Evolutionary conservation across 192 early-diverging fungal species (phyloP).

Genomic region (Phlyctochytrium planicorne): DNA sequence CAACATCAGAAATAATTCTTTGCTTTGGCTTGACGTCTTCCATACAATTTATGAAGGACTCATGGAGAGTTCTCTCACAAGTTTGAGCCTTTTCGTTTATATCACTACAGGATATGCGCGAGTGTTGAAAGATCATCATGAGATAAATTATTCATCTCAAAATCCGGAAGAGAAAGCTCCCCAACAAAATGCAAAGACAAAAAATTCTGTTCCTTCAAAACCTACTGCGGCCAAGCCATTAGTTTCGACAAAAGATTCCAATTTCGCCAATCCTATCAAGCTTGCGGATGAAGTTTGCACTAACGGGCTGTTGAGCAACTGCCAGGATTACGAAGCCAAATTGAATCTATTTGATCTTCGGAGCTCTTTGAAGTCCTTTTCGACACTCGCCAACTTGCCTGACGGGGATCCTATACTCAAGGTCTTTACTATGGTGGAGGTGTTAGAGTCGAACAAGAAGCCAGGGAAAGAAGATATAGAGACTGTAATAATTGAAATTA

Average conservation of each 20-base stretch:
- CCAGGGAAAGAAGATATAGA: slow-evolving; percentile 16
- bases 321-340: slow-evolving; percentile 14
- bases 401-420: slow-evolving; percentile 15
- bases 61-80: neutral
- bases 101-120: slow-evolving; percentile 19
- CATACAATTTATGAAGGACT: slow-evolving; percentile 20
- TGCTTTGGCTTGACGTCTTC: slow-evolving; percentile 26
- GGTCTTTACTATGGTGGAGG: slow-evolving; percentile 7
- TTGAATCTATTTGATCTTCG: slow-evolving; percentile 16
- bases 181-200: neutral
- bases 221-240: slow-evolving; percentile 1
- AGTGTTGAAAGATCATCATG: slow-evolving; percentile 14
- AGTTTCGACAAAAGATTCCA: neutral
- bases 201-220: slow-evolving; percentile 11
- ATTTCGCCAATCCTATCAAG: neutral
- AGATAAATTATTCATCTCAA: no score
- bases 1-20: neutral
- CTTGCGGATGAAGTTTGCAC: slow-evolving; percentile 14
- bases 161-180: slow-evolving; percentile 10
- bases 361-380: slow-evolving; percentile 3
- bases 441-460: slow-evolving; percentile 12
- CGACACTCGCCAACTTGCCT: neutral
- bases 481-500: slow-evolving; percentile 3
- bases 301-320: slow-evolving; percentile 3
- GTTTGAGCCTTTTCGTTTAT: slow-evolving; percentile 18